phyloP scores from a whole-genome alignment of 305 asterid genomes.

The Solanum hybrid region DNA sequence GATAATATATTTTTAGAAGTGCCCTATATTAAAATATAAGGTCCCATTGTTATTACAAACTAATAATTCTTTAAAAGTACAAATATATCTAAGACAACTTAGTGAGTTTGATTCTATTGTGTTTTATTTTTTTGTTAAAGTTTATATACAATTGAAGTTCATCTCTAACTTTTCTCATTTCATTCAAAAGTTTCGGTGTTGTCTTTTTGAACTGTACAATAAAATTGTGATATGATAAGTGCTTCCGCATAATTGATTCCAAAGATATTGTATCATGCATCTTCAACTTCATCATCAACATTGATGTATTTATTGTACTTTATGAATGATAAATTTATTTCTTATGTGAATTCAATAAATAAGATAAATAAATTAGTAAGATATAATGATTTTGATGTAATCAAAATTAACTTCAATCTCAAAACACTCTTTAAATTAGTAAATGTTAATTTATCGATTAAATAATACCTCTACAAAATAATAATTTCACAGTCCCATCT shows the following conservation, averaged over 20 bases:
- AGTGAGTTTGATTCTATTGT: background rate
- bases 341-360: background rate
- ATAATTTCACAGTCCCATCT: background rate
- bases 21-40: background rate
- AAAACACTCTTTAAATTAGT: background rate
- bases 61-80: no score
- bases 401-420: no score
- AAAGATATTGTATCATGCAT: background rate
- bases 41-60: background rate
- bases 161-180: background rate
- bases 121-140: no score
- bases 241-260: background rate
- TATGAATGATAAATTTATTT: no score
- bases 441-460: no score
- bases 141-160: background rate
- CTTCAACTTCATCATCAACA: background rate
- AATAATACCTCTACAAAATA: background rate
- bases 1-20: background rate
- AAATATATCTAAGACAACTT: background rate
- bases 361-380: background rate
- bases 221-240: background rate
- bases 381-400: background rate
- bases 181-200: background rate
- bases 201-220: background rate
- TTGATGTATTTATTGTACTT: background rate